These are phyloP conservation scores for Graphiopsis chlorocephala DNA, from an alignment of 2,329 filamentous ascomycete genomes.

Conservation along the genomic window DNA sequence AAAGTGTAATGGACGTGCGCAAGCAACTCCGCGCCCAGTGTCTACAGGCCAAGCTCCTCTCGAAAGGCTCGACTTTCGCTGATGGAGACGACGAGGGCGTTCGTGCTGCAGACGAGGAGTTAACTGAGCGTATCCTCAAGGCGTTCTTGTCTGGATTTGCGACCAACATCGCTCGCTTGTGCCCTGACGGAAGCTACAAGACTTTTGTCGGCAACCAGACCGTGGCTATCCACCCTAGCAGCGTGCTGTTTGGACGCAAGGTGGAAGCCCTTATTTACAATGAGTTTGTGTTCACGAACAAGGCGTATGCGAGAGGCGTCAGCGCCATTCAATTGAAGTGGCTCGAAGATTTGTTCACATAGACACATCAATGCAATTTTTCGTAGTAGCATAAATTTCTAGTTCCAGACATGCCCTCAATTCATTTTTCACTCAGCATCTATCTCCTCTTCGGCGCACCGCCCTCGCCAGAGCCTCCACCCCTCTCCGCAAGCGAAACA, in stretches of 20 bases:
- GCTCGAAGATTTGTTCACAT: constrained; percentile 51
- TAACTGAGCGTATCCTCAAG: constrained; percentile 52
- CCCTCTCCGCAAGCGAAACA: constrained; percentile 76
- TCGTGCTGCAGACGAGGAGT: constrained; percentile 48
- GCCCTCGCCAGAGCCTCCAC: constrained; percentile 29
- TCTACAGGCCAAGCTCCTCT: constrained; percentile 44
- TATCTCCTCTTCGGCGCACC: constrained; percentile 16
- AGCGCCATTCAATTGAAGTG: constrained; percentile 62
- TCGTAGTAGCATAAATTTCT: neutral
- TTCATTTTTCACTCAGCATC: neutral
- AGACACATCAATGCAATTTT: neutral
- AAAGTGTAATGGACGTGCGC: constrained; percentile 62
- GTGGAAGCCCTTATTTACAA: constrained; percentile 64
- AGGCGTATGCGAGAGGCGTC: constrained; percentile 61
- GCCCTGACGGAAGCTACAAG: constrained; percentile 60
- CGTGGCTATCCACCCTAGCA: constrained; percentile 62
- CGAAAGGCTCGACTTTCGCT: constrained; percentile 2
- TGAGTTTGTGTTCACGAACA: constrained; percentile 64
- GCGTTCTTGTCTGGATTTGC: constrained; percentile 59
- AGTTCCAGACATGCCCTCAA: neutral
- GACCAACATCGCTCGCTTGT: constrained; percentile 58
- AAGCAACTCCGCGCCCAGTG: constrained; percentile 61
- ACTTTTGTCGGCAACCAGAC: constrained; percentile 61
- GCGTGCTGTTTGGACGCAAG: constrained; percentile 58
- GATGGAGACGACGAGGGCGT: constrained; percentile 11